These are phyloP conservation scores for Ascomycota sp. DNA, from an alignment of 2,329 filamentous ascomycete genomes.

Conservation along the genomic window DNA sequence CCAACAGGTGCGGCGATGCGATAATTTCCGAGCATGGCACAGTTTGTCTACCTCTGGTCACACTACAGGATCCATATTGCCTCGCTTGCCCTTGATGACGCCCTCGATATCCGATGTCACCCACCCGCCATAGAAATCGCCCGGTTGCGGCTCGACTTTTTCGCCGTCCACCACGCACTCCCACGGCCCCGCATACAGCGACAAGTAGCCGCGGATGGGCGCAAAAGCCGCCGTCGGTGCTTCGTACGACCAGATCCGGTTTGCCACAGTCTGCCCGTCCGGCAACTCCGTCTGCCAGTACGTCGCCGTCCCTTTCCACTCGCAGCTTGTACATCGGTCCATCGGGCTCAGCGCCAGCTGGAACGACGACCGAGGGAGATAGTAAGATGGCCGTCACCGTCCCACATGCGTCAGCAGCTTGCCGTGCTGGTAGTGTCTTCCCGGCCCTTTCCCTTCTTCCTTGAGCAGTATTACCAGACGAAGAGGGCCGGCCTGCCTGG, in stretches of 20 bases:
- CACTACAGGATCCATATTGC: constrained; percentile 17
- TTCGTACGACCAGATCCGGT: constrained; percentile 40
- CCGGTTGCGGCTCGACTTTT: constrained; percentile 35
- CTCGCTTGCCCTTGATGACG: constrained; percentile 21
- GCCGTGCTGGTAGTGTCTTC: no score
- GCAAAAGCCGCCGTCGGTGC: constrained; percentile 29
- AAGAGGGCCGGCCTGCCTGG: no score
- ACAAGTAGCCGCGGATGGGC: constrained; percentile 32
- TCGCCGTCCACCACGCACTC: constrained; percentile 42
- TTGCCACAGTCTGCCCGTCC: constrained; percentile 18
- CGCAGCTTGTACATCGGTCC: constrained; percentile 26
- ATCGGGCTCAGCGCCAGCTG: constrained; percentile 25
- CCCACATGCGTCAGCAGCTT: no score
- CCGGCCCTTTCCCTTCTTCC: no score
- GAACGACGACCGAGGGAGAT: constrained; percentile 31
- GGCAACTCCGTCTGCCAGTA: constrained; percentile 31
- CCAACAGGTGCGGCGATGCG: no score
- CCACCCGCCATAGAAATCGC: constrained; percentile 46
- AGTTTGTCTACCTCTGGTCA: constrained; percentile 3
- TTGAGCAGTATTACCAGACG: no score
- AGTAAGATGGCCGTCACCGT: constrained; percentile 38
- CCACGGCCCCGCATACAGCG: constrained; percentile 41
- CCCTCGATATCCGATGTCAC: constrained; percentile 38
- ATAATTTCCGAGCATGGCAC: no score
- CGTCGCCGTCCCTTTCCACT: constrained; percentile 40